Conservation (phyloP, 352 stramenopile genomes). For the Globisporangium recalcitrans region DNA sequence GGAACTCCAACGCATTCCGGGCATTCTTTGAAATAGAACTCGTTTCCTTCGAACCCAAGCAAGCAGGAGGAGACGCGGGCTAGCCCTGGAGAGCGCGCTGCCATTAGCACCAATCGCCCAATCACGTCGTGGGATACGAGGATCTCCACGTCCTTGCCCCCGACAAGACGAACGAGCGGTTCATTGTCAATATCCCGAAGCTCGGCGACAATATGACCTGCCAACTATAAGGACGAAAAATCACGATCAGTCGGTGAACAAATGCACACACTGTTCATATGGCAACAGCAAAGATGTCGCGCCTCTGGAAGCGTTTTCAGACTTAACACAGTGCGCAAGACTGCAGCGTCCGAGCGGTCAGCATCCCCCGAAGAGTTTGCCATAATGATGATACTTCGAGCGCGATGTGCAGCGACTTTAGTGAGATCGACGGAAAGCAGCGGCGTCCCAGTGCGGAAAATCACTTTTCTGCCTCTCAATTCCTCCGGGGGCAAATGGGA, state of each 20-base stretch:
- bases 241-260: too few relatives aligned
- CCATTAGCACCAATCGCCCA: constrained; percentile 83
- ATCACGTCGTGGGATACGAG: constrained; percentile 89
- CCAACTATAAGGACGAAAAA: constrained; percentile 21
- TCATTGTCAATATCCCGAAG: constrained; percentile 87
- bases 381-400: constrained; percentile 81
- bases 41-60: constrained; percentile 85
- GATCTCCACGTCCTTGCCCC: constrained; percentile 73
- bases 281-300: background rate
- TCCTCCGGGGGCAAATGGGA: constrained; percentile 57
- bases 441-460: constrained; percentile 77
- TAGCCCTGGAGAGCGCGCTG: constrained; percentile 71
- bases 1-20: constrained; percentile 63
- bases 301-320: constrained; percentile 72
- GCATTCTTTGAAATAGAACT: constrained; percentile 89
- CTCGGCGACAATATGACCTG: constrained; percentile 83
- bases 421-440: constrained; percentile 74
- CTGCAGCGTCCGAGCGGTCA: constrained; percentile 75
- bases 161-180: constrained; percentile 70
- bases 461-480: constrained; percentile 66
- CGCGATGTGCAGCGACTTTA: constrained; percentile 74
- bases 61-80: constrained; percentile 58
- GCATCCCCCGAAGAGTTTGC: constrained; percentile 62
- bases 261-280: too few relatives aligned
- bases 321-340: constrained; percentile 73